Base-by-base conservation (phyloP, 371 early-diverging fungal species). In the Capniomyces stellatus region DNA sequence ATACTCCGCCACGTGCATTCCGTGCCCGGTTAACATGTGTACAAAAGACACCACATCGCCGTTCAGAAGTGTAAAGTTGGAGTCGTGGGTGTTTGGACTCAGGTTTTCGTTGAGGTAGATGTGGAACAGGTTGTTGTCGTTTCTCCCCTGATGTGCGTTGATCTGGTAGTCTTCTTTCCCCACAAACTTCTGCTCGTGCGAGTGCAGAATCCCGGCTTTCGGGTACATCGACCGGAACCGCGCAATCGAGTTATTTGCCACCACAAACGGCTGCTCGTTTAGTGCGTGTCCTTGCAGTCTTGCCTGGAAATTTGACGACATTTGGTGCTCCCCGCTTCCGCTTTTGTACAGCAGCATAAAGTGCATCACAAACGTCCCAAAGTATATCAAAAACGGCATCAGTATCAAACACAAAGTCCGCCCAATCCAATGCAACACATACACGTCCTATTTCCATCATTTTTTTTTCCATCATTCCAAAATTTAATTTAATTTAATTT, bases 251-350 rank as follows among this genome's bases (percentile, higher is more conserved):
- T 97, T 98, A 70, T 79, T 97, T 0, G 83, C 87, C 18, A 98
- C 64, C 64, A 93, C 91, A 23, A 92, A 69, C 13, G 96, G 95
- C 60, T 87, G 89, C 42, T 74, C 60, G 27, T 69, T 60, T 47
- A 96, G 78, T 25, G 73, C 71, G 66, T 78, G 95, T 15, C 95
- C 95, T 25, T 72, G 58, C n/a, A 99, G 73, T 4, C 79, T 75
- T 1, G 95, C 87, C 64, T 99, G 98, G 72, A 99, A 99, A 18
- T 94, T 68, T 3, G 93, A 92, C 64, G 91, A 88, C 98, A 99
- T 98, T 55, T 89, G 89, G 6, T 89, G 91, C 70, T 98, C 98
- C 18, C 98, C 99, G 13, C 84, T 69, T 0, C 98, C 95, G 57
- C 81, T 82, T 48, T 74, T 75, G 60, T 78, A 82, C 24, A 98